Evolutionary conservation across 176 grass and related monocot species (phyloP).

Genomic region (Lolium multiflorum): DNA sequence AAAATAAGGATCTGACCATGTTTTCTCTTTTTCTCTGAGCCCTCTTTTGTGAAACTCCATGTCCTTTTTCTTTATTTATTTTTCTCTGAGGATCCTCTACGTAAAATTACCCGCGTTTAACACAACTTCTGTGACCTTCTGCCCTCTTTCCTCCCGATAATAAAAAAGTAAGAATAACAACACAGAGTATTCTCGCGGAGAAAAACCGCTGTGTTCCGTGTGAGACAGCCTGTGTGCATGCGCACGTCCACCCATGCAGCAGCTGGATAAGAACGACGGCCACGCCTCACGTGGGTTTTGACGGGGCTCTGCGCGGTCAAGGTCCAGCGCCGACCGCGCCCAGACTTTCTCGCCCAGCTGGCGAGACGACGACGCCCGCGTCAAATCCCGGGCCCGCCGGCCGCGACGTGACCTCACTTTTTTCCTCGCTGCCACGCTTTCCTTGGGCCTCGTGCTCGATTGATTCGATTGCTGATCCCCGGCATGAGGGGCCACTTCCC

Average conservation of each 20-base stretch:
- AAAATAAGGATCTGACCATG: no score
- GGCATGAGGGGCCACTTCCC: background rate
- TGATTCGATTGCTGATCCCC: no score
- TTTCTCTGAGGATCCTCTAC: no score
- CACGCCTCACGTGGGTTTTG: constrained; percentile 9
- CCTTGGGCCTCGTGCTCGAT: background rate
- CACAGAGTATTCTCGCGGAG: no score
- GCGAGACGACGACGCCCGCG: background rate
- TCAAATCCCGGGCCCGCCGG: background rate
- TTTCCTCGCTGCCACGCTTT: background rate
- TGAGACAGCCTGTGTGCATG: background rate
- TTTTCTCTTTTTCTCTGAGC: no score
- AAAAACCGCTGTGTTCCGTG: no score
- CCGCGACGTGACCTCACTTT: background rate
- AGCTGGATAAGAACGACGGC: background rate
- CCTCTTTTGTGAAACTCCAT: no score
- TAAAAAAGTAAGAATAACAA: no score
- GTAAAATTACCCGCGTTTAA: no score
- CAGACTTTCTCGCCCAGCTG: background rate
- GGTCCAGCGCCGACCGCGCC: constrained; percentile 47
- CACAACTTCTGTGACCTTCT: no score
- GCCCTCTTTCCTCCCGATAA: no score
- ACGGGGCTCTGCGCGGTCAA: constrained; percentile 6
- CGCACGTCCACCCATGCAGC: background rate
- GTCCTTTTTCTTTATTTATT: no score